Percentiles rank a stretch among this genome's conserved stretches.
Evolutionary conservation across 495 filamentous ascomycete species (phyloP).

Genomic region (Trichoderma reesei): DNA sequence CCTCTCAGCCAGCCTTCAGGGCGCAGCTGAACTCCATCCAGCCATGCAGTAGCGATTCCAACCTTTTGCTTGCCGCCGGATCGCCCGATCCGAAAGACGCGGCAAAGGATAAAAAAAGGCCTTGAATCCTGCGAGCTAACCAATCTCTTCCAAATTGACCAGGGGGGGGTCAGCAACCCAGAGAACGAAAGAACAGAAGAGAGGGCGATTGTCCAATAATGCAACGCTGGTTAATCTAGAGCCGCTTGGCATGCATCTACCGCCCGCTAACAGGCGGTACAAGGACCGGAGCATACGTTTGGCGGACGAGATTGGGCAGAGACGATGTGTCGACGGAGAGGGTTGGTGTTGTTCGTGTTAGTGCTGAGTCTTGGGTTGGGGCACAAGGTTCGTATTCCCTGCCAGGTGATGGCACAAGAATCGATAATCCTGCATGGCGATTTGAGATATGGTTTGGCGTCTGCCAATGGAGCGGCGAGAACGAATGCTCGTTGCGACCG

Average conservation of each 20-base stretch:
- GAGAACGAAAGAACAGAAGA: too few relatives aligned
- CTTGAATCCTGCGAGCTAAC: background rate
- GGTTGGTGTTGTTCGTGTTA: background rate
- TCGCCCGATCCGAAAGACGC: conserved; percentile 1
- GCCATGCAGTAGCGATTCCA: background rate
- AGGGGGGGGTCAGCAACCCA: background rate
- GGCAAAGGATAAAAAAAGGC: background rate
- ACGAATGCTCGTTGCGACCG: background rate
- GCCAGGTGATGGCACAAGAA: background rate
- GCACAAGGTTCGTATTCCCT: conserved; percentile 1
- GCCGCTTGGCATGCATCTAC: background rate
- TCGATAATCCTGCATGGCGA: background rate
- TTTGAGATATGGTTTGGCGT: background rate
- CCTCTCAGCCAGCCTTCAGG: conserved; percentile 6
- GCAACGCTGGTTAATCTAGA: background rate
- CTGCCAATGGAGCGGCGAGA: background rate
- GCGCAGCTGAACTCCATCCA: conserved; percentile 1
- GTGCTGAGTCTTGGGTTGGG: background rate
- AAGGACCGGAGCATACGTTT: background rate
- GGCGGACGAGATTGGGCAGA: background rate
- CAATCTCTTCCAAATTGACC: background rate
- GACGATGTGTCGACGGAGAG: background rate
- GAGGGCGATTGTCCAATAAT: background rate
- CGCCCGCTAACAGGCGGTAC: background rate
- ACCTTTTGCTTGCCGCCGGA: background rate